Evolutionary conservation across 2,329 filamentous ascomycete genomes (phyloP), one percentile per base, ranked within the genome.

Genomic region (Neofusicoccum cordaticola): DNA sequence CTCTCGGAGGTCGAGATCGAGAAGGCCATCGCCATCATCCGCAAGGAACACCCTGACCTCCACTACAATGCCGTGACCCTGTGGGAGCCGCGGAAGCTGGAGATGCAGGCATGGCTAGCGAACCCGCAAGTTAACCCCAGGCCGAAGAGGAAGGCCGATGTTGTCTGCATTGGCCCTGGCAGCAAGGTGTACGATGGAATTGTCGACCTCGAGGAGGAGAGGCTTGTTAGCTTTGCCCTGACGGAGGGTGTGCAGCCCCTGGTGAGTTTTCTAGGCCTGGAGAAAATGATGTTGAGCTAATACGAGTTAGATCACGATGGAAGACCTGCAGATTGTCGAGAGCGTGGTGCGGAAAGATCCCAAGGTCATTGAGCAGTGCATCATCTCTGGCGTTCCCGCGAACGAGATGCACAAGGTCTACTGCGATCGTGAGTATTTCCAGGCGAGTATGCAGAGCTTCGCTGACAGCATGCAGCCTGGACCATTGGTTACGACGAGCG

Each of bases 331-430:
- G 71, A 84, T 87, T 63, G 93, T 96, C 1, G 93, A 97, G 78
- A 83, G 85, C 64, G 79, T 93, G 51, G 86, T 88, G 66, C 86
- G 93, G 68, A 88, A 87, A 70, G 92, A 97, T 73, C 86, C 91
- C 13, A 90, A 90, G 71, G 92, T 97, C 66, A 95, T 97, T 69
- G 92, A 97, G 78, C 93, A 97, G 77, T 97, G 93, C 72, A 86
- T 85, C 6, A 85, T 97, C 66, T 85, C 92, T 66, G 93, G 93
- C 1, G 91, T 97, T 66, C 86, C 91, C 12, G 84, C 84, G 64
- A 84, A 90, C 69, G 91, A 96, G 66, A 97, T 97, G 93, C 82
- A 95, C 82, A 97, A 97, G 79, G 91, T 97, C 53, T 97, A 96
- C 81, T 96, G 93, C 77, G 93, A 97, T 75, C 92, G 87, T 84